These are phyloP conservation scores for Coemansia sp. DNA, from an alignment of 192 early-diverging fungal genomes.

Conservation along the genomic window DNA sequence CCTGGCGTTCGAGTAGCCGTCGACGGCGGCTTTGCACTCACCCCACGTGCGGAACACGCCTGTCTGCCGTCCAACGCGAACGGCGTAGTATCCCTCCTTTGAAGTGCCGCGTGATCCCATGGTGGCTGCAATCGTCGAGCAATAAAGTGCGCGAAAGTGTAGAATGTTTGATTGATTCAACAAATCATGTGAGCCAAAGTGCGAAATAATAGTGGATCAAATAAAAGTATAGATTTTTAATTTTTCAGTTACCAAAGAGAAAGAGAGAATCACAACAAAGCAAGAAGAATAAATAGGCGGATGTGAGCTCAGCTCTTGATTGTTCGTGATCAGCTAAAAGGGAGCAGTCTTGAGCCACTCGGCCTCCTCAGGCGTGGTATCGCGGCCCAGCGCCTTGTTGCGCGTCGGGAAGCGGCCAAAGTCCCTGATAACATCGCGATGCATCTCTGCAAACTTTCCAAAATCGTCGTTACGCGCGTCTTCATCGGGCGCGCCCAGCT, in stretches of 20 bases:
- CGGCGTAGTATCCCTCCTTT: constrained; percentile 36
- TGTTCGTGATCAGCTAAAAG: constrained; percentile 11
- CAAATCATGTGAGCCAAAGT: no score
- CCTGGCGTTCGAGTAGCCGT: constrained; percentile 54
- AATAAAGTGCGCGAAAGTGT: no score
- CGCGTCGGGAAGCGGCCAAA: constrained; percentile 66
- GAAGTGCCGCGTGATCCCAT: no score
- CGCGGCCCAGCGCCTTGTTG: constrained; percentile 54
- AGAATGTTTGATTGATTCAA: no score
- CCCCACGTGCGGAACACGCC: constrained; percentile 51
- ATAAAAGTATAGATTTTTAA: no score
- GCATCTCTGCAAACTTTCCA: constrained; percentile 46
- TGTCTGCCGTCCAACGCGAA: constrained; percentile 20
- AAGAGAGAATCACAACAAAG: no score
- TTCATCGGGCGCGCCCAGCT: constrained; percentile 38
- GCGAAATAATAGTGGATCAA: no score
- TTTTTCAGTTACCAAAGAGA: neutral
- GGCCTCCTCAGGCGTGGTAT: constrained; percentile 56
- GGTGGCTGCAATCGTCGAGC: no score
- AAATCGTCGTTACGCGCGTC: constrained; percentile 30
- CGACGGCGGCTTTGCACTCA: constrained; percentile 60
- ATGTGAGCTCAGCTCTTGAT: no score
- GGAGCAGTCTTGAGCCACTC: constrained; percentile 46
- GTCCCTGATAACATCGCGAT: constrained; percentile 53
- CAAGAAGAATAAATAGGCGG: constrained; percentile 4